These are phyloP conservation scores for Tolypocladium ovalisporum DNA, from an alignment of 2,329 filamentous ascomycete genomes.

Conservation along the genomic window DNA sequence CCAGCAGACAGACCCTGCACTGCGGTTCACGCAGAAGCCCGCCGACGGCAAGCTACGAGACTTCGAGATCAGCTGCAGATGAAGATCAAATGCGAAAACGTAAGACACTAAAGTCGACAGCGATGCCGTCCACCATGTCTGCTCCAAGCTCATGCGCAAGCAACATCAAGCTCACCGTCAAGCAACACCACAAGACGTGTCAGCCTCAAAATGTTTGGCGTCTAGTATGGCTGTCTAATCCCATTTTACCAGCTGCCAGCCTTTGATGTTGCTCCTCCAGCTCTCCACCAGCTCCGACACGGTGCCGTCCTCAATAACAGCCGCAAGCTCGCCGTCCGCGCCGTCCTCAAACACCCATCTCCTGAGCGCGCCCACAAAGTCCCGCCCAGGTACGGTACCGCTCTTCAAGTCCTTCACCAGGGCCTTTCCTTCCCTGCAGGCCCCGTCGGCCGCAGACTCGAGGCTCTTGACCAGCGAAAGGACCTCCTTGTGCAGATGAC, in stretches of 20 bases:
- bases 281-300: constrained; percentile 18
- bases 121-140: neutral
- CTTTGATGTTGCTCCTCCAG: constrained; percentile 21
- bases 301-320: constrained; percentile 13
- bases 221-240: constrained; percentile 6
- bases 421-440: constrained; percentile 21
- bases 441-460: constrained; percentile 15
- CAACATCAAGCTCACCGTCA: neutral
- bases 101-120: neutral
- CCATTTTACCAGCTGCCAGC: constrained; percentile 24
- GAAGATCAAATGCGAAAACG: no score
- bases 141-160: neutral
- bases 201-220: neutral
- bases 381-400: constrained; percentile 12
- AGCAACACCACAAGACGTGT: neutral
- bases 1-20: no score
- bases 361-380: constrained; percentile 15
- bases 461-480: constrained; percentile 22
- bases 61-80: neutral
- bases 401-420: constrained; percentile 17
- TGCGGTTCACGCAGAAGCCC: no score
- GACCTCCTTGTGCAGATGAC: constrained; percentile 25
- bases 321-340: constrained; percentile 8
- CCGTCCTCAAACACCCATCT: constrained; percentile 16
- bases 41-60: no score